Percentiles rank a stretch among this genome's conserved stretches.
These are phyloP conservation scores for Pichia kluyveri DNA, from an alignment of 805 yeast genomes.

Conservation along the genomic window DNA sequence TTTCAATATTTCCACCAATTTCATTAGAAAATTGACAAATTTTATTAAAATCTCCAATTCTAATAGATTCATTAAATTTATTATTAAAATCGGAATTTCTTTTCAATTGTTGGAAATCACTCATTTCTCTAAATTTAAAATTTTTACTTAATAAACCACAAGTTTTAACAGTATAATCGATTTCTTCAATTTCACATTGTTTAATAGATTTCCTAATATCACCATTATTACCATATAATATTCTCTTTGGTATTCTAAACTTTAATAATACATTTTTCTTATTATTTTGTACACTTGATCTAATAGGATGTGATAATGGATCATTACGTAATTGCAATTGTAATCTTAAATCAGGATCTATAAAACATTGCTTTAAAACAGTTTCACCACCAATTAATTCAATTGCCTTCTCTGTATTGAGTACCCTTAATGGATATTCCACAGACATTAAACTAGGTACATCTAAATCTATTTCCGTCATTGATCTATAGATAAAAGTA, in stretches of 20 bases:
- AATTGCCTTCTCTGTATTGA: conserved; percentile 53
- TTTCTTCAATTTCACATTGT: conserved; percentile 25
- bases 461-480: conserved; percentile 42
- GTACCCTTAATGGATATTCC: conserved; percentile 70
- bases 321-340: conserved; percentile 27
- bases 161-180: conserved; percentile 41
- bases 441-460: conserved; percentile 67
- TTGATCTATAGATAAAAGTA: neutral
- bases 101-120: conserved; percentile 76
- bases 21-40: conserved; percentile 32
- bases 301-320: conserved; percentile 49
- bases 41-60: conserved; percentile 31
- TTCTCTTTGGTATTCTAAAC: conserved; percentile 49
- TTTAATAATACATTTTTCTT: conserved; percentile 53
- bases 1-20: conserved; percentile 12
- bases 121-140: conserved; percentile 72
- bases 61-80: conserved; percentile 32
- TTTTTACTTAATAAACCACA: conserved; percentile 59
- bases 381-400: conserved; percentile 58
- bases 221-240: conserved; percentile 33
- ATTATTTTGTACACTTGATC: conserved; percentile 42
- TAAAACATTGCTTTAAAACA: conserved; percentile 33
- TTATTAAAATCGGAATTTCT: conserved; percentile 43
- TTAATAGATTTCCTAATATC: conserved; percentile 35
- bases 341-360: conserved; percentile 23